Percentiles rank a stretch among this genome's conserved stretches.
These are phyloP conservation scores for Diaporthe nobilis DNA, from an alignment of 2,329 filamentous ascomycete species.

Conservation along the genomic window DNA sequence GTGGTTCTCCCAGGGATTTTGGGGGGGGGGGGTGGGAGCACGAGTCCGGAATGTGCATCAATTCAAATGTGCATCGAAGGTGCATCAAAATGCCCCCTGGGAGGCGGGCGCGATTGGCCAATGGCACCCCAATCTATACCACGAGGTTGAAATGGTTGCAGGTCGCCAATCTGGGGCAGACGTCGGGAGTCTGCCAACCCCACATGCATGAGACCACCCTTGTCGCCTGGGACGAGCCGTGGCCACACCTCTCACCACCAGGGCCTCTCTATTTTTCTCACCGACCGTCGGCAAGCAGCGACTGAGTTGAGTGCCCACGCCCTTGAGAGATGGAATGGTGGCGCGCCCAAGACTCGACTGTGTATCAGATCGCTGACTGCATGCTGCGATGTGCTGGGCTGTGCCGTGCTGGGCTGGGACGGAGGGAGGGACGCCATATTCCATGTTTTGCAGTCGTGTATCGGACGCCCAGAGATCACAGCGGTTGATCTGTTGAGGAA, in stretches of 20 bases:
- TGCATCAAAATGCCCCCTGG: conserved; percentile 1
- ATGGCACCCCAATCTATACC: conserved; percentile 30
- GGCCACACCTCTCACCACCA: not conserved
- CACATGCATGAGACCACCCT: conserved; percentile 16
- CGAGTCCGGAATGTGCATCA: conserved; percentile 20
- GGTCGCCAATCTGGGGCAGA: conserved; percentile 27
- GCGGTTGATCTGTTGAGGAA: conserved; percentile 5
- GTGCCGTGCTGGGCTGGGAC: not conserved
- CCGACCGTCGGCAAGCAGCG: not conserved
- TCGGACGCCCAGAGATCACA: not conserved
- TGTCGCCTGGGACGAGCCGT: conserved; percentile 29
- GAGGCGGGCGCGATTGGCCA: conserved; percentile 24
- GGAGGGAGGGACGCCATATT: conserved; percentile 16
- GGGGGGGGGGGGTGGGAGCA: conserved; percentile 7
- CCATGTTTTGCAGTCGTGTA: conserved; percentile 23
- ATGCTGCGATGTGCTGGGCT: not conserved
- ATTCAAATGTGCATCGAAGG: not conserved
- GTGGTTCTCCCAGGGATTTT: not conserved
- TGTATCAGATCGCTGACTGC: conserved; percentile 33
- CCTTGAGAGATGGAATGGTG: not conserved
- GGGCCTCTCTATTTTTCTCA: not conserved
- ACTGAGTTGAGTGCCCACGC: not conserved
- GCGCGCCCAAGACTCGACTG: conserved; percentile 9
- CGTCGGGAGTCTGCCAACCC: conserved; percentile 10
- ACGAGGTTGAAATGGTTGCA: conserved; percentile 30